Percentiles rank a stretch among this genome's conserved stretches.
These are phyloP conservation scores for Apiospora phragmitis DNA, from an alignment of 2,329 filamentous ascomycete genomes.

Conservation along the genomic window DNA sequence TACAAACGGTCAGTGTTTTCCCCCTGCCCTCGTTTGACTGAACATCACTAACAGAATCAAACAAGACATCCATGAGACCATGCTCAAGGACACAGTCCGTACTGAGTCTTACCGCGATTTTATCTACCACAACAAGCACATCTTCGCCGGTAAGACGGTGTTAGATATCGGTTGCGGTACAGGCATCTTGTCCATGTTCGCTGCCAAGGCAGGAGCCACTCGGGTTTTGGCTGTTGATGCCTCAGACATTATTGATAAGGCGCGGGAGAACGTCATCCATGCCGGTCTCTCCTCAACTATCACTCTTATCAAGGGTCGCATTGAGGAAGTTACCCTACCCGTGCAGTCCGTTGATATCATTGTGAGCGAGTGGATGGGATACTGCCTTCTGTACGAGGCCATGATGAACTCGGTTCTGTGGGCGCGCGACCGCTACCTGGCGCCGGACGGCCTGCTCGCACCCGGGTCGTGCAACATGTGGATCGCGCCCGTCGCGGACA, in stretches of 20 bases:
- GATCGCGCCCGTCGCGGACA: conserved; percentile 77
- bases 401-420: conserved; percentile 94
- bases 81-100: conserved; percentile 87
- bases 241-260: conserved; percentile 85
- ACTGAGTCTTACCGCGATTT: conserved; percentile 95
- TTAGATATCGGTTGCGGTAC: conserved; percentile 89
- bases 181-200: conserved; percentile 92
- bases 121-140: conserved; percentile 85
- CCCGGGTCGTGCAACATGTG: conserved; percentile 84
- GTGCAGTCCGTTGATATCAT: conserved; percentile 88
- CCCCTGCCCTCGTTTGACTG: not conserved
- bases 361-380: conserved; percentile 98
- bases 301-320: conserved; percentile 78
- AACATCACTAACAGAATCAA: not conserved
- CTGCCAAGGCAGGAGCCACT: conserved; percentile 83
- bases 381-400: conserved; percentile 88
- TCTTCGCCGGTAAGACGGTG: conserved; percentile 84
- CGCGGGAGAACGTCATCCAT: conserved; percentile 78
- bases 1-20: conserved; percentile 50
- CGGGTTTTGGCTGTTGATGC: conserved; percentile 91
- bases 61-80: conserved; percentile 89
- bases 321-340: conserved; percentile 81
- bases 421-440: conserved; percentile 84
- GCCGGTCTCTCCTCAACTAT: conserved; percentile 76
- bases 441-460: conserved; percentile 77